phyloP scores from a whole-genome alignment of 2,329 filamentous ascomycete species.

The Pseudogymnoascus sp. region DNA sequence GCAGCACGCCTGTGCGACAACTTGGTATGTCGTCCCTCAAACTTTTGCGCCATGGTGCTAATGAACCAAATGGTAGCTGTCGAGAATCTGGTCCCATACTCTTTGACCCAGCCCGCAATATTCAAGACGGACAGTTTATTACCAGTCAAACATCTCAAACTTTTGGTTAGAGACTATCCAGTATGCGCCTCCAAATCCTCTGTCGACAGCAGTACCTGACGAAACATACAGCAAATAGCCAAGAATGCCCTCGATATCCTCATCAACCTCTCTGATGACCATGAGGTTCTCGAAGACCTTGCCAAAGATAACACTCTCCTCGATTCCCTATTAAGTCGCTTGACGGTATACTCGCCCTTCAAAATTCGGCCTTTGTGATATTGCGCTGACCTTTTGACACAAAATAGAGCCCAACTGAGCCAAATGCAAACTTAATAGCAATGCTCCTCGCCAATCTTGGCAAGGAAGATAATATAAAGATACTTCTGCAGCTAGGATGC shows the following conservation, averaged over 20 bases:
- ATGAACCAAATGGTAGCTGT: slow-evolving; percentile 46
- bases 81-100: slow-evolving; percentile 81
- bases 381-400: slow-evolving; percentile 16
- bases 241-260: slow-evolving; percentile 87
- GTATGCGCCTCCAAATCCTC: slow-evolving; percentile 36
- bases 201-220: background rate
- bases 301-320: slow-evolving; percentile 76
- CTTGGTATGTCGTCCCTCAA: slow-evolving; percentile 46
- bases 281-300: slow-evolving; percentile 64
- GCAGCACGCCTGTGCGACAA: slow-evolving; percentile 82
- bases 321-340: slow-evolving; percentile 60
- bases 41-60: slow-evolving; percentile 16
- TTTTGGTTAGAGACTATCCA: slow-evolving; percentile 74
- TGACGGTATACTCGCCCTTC: slow-evolving; percentile 61
- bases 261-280: slow-evolving; percentile 74
- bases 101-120: slow-evolving; percentile 61
- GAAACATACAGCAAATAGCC: slow-evolving; percentile 62
- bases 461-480: slow-evolving; percentile 68
- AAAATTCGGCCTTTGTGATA: slow-evolving; percentile 9
- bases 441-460: slow-evolving; percentile 92
- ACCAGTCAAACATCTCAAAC: slow-evolving; percentile 79
- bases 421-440: slow-evolving; percentile 73
- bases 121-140: slow-evolving; percentile 77
- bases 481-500: slow-evolving; percentile 61
- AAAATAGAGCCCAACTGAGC: slow-evolving; percentile 59